Percentiles rank a stretch among this genome's conserved stretches.
These are phyloP conservation scores for Adiantum capillusveneris DNA, from an alignment of 75 land plant species.

Conservation along the genomic window DNA sequence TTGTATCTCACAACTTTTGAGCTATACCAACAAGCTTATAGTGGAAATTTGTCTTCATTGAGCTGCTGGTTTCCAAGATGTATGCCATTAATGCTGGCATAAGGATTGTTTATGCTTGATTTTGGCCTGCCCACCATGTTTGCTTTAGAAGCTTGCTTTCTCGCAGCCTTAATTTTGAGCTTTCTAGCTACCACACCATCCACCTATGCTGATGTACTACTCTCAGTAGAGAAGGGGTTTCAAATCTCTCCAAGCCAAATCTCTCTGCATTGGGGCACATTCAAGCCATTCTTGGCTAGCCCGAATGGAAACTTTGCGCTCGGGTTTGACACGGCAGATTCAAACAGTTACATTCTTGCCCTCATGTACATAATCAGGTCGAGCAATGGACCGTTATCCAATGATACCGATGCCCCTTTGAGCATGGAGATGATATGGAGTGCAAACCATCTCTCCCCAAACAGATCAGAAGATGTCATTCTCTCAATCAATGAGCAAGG, in stretches of 20 bases:
- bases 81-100: no score
- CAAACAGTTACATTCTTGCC: constrained; percentile 25
- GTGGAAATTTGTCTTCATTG: no score
- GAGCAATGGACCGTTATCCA: constrained; percentile 9
- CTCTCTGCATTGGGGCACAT: constrained; percentile 7
- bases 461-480: constrained; percentile 7
- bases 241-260: constrained; percentile 18
- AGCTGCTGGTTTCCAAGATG: no score
- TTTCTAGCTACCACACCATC: no score
- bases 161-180: no score
- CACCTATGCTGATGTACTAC: no score
- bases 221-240: constrained; percentile 26
- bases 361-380: constrained; percentile 12
- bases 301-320: constrained; percentile 28
- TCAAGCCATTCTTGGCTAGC: constrained; percentile 43
- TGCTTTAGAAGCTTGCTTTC: no score
- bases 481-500: constrained; percentile 36
- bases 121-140: no score
- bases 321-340: constrained; percentile 36
- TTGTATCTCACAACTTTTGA: no score
- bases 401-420: constrained; percentile 18
- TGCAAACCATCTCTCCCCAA: constrained; percentile 13
- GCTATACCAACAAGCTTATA: no score
- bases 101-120: no score
- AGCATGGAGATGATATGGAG: constrained; percentile 50